phyloP scores from a whole-genome alignment of 345 rosid species.

The Salix brachista region DNA sequence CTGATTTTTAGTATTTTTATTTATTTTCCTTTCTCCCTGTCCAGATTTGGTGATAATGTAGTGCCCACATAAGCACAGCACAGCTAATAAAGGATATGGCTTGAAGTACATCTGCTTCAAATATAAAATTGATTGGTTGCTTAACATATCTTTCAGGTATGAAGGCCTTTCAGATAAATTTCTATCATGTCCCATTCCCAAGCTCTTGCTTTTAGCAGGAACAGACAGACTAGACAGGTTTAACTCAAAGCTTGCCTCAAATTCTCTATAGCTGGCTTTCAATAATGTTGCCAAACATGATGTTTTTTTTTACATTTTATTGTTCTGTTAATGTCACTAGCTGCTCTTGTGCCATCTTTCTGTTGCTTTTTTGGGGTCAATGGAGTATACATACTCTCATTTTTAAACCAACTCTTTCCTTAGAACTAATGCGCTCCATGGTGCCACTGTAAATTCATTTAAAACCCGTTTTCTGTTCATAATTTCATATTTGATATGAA shows the following conservation, averaged over 20 bases:
- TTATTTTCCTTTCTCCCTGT: not conserved
- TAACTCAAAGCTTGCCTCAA: conserved; percentile 2
- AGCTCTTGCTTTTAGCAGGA: conserved; percentile 83
- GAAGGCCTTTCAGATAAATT: conserved; percentile 92
- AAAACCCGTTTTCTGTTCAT: not conserved
- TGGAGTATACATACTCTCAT: not conserved
- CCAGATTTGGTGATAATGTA: not conserved
- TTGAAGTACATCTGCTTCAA: conserved; percentile 3
- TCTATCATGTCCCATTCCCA: conserved; percentile 77
- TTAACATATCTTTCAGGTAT: conserved; percentile 54
- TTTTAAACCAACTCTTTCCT: not conserved
- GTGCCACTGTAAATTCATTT: not conserved
- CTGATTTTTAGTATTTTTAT: not conserved
- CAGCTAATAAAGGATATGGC: not conserved
- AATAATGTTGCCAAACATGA: not conserved
- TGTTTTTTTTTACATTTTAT: no score
- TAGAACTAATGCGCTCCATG: not conserved
- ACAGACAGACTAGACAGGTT: conserved; percentile 88
- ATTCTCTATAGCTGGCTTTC: not conserved
- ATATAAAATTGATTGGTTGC: not conserved
- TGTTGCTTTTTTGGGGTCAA: not conserved
- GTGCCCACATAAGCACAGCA: not conserved
- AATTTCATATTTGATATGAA: not conserved
- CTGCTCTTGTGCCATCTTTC: not conserved
- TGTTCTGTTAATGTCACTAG: no score